Evolutionary conservation across 345 rosid genomes (phyloP).

Genomic region (Gossypium australe): DNA sequence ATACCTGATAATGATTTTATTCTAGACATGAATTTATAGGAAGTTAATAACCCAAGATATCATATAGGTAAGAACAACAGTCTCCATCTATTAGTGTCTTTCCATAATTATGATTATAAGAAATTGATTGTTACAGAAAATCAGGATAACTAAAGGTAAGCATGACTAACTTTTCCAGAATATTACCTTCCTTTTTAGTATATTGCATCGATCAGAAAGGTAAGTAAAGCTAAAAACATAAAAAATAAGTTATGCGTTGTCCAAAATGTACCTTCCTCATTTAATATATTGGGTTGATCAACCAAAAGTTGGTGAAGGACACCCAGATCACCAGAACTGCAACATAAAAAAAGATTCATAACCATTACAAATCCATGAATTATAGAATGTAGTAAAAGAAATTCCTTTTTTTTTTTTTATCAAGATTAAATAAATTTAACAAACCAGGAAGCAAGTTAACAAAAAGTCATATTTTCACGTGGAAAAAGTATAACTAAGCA

Average conservation of each 20-base stretch:
- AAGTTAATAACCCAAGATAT: background rate
- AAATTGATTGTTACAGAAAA: background rate
- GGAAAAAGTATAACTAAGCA: background rate
- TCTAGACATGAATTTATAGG: background rate
- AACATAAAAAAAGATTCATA: conserved; percentile 5
- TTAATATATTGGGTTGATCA: conserved; percentile 78
- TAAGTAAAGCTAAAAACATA: background rate
- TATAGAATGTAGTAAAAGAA: background rate
- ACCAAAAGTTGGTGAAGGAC: conserved; percentile 60
- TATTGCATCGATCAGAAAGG: conserved; percentile 63
- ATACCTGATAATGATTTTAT: background rate
- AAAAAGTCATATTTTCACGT: background rate
- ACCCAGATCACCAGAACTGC: conserved; percentile 56
- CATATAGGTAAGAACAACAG: background rate
- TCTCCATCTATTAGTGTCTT: background rate
- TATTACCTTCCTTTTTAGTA: conserved; percentile 65
- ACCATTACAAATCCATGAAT: background rate
- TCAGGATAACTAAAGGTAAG: background rate
- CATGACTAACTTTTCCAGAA: background rate
- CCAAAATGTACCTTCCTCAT: conserved; percentile 52
- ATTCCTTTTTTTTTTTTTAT: background rate
- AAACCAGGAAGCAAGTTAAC: background rate
- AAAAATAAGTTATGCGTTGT: background rate
- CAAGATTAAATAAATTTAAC: background rate
- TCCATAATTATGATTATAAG: background rate